Percentiles rank a stretch among this genome's conserved stretches.
These are phyloP conservation scores for Cutaneotrichosporon sp. DNA, from an alignment of 1,284 basidiomycete species.

Conservation along the genomic window DNA sequence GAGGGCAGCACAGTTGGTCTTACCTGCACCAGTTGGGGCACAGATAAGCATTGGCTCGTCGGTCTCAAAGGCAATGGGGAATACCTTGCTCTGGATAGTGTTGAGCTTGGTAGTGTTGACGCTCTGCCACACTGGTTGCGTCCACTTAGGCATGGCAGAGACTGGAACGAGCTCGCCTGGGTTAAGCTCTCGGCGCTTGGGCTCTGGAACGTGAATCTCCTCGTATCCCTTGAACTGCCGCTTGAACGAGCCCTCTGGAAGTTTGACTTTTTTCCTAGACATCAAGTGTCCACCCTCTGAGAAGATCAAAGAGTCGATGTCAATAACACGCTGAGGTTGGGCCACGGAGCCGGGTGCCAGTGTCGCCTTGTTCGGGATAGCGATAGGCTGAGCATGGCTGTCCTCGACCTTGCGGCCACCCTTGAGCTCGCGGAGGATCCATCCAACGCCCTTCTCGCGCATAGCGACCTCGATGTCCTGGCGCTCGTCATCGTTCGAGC, in stretches of 20 bases:
- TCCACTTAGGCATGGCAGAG: conserved; percentile 75
- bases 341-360: conserved; percentile 81
- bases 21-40: conserved; percentile 97
- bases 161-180: conserved; percentile 71
- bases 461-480: conserved; percentile 96
- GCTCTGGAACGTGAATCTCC: conserved; percentile 95
- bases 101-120: conserved; percentile 59
- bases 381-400: conserved; percentile 52
- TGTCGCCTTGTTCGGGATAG: conserved; percentile 78
- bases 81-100: conserved; percentile 88
- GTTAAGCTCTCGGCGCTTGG: conserved; percentile 67
- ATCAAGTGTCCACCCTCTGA: conserved; percentile 93
- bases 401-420: conserved; percentile 60
- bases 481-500: conserved; percentile 81
- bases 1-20: conserved; percentile 99
- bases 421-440: conserved; percentile 84
- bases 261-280: conserved; percentile 97
- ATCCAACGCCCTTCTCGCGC: conserved; percentile 93
- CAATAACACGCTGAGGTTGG: conserved; percentile 78
- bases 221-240: conserved; percentile 94
- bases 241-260: conserved; percentile 97
- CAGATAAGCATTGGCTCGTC: conserved; percentile 95
- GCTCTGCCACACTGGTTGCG: conserved; percentile 72
- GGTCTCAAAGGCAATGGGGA: conserved; percentile 85
- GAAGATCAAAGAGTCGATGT: conserved; percentile 93